A percentile compares a stretch with the other conserved stretches of the same genome.
Evolutionary conservation across 306 rosid genomes (phyloP).

Genomic region (Corylus americana): DNA sequence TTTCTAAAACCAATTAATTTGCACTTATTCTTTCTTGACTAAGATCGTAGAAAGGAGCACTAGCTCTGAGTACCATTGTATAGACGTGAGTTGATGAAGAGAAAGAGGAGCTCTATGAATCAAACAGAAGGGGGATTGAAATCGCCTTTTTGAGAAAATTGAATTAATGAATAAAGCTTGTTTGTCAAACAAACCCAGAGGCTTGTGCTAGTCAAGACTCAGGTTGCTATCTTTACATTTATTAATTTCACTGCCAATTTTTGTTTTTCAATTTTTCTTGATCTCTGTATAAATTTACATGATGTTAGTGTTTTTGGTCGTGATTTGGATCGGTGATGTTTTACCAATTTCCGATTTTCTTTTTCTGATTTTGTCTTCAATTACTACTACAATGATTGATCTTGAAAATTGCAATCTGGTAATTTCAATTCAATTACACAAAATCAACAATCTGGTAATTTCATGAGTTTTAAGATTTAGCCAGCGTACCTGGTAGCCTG

Average conservation of each 20-base stretch:
- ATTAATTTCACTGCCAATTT: neutral
- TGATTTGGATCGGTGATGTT: neutral
- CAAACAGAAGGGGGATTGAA: neutral
- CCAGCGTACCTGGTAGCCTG: neutral
- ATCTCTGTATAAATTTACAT: neutral
- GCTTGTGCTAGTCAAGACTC: neutral
- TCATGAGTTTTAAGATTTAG: too few relatives aligned
- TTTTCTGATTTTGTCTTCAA: neutral
- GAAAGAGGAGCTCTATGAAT: neutral
- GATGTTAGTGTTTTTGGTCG: neutral
- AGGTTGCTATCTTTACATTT: neutral
- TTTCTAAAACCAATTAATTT: too few relatives aligned
- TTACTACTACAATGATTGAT: neutral
- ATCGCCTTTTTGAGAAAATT: neutral
- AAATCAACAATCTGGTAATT: too few relatives aligned
- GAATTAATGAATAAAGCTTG: neutral
- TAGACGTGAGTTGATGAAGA: too few relatives aligned
- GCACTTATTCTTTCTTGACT: too few relatives aligned
- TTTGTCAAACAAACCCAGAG: neutral
- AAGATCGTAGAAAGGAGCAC: too few relatives aligned
- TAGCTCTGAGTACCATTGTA: too few relatives aligned
- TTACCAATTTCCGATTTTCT: neutral
- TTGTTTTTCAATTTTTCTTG: neutral
- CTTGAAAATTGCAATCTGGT: neutral
- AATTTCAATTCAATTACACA: neutral